A percentile compares a stretch with the other conserved stretches of the same genome.
Conservation (phyloP, 129 eudicot species). For the carrot (Daucus carota) region DH1_v3.0 NC_030387.2:31658001-31658500, state of each 20-base stretch:
- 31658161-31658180: too few species aligned
- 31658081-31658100: too few species aligned
- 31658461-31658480: slow-evolving; percentile 67
- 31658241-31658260: background rate
- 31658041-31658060: too few species aligned
- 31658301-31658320: slow-evolving; percentile 60
- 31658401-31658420: background rate
- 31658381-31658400: slow-evolving; percentile 75
- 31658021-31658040: too few species aligned
- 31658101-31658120: too few species aligned
- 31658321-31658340: slow-evolving; percentile 67
- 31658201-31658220: too few species aligned
- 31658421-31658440: background rate
- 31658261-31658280: background rate
- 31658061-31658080: too few species aligned
- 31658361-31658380: slow-evolving; percentile 97
- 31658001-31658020: too few species aligned
- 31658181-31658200: too few species aligned
- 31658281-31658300: background rate
- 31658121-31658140: too few species aligned
- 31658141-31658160: too few species aligned
- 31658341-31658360: slow-evolving; percentile 96
- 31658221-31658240: too few species aligned
- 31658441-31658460: background rate
- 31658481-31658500: slow-evolving; percentile 96